A percentile compares a stretch with the other conserved stretches of the same genome.
These are phyloP conservation scores for carrot (Daucus carota) DNA, from an alignment of 129 eudicot species.

Conservation along the genomic window DNA sequence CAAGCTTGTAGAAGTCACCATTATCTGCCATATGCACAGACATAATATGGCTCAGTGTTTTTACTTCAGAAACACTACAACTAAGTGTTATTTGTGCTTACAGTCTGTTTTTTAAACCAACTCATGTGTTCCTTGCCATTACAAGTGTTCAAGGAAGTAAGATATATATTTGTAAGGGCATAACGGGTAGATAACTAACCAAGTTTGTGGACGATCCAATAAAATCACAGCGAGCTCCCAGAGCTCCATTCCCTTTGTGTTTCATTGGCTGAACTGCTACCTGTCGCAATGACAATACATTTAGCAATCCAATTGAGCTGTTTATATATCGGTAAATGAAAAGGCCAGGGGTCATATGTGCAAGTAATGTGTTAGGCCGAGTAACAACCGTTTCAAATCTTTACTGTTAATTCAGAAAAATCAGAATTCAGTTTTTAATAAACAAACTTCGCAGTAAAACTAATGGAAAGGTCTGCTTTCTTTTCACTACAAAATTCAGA, in stretches of 20 bases:
- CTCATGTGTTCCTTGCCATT: not conserved
- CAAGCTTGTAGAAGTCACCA: slow-evolving; percentile 87
- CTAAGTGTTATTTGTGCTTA: not conserved
- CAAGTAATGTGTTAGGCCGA: no score
- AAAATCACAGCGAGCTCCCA: slow-evolving; percentile 78
- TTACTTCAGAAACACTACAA: not conserved
- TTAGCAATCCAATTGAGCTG: not conserved
- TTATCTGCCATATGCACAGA: slow-evolving; percentile 43
- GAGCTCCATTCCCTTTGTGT: slow-evolving; percentile 46
- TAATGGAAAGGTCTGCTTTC: not conserved
- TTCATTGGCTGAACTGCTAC: slow-evolving; percentile 49
- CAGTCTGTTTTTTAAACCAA: not conserved
- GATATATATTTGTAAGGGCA: not conserved
- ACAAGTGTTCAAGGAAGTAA: not conserved
- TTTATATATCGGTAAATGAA: not conserved
- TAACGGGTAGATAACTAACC: slow-evolving; percentile 28
- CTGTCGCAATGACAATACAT: slow-evolving; percentile 13
- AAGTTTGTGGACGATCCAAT: slow-evolving; percentile 90
- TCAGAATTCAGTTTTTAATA: not conserved
- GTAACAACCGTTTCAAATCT: no score
- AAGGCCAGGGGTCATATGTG: not conserved
- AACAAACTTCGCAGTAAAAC: not conserved
- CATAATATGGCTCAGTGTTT: not conserved
- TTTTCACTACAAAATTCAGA: not conserved
- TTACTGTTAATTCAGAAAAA: no score